Conservation (phyloP, 768 basidiomycete species). For the Dioszegia aurantiaca region DNA sequence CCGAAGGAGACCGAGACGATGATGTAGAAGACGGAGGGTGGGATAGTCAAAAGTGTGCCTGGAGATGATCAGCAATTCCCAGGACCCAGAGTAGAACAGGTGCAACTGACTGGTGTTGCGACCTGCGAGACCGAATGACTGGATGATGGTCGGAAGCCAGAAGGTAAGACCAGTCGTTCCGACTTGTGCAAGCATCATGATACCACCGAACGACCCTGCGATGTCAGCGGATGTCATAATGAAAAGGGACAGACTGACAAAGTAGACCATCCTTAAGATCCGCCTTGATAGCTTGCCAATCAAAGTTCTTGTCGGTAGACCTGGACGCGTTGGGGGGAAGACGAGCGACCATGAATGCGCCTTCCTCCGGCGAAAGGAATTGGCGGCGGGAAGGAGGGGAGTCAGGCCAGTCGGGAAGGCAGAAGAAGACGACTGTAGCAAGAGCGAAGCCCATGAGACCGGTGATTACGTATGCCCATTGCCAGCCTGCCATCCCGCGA, state of each 20-base stretch:
- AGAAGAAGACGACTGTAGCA: constrained; percentile 14
- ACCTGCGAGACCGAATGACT: constrained; percentile 30
- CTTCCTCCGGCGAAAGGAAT: constrained; percentile 36
- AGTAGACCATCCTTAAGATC: constrained; percentile 27
- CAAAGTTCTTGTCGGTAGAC: constrained; percentile 28
- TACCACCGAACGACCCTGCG: constrained; percentile 15
- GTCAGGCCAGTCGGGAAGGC: constrained; percentile 20
- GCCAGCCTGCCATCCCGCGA: constrained; percentile 30
- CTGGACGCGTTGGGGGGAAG: constrained; percentile 28
- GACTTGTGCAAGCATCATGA: constrained; percentile 2
- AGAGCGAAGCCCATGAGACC: constrained; percentile 17
- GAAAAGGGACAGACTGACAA: constrained; percentile 19
- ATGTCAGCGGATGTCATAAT: background rate
- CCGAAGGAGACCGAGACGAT: constrained; percentile 18
- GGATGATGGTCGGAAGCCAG: constrained; percentile 39
- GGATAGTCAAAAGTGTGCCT: constrained; percentile 27
- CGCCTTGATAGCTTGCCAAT: constrained; percentile 17
- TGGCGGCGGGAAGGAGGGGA: constrained; percentile 25
- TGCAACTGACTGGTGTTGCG: background rate
- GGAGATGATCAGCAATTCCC: background rate
- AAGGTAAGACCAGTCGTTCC: constrained; percentile 26
- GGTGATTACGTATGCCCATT: constrained; percentile 21
- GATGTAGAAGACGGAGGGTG: constrained; percentile 30
- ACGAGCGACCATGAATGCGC: constrained; percentile 28
- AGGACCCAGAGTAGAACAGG: background rate